Evolutionary conservation across 352 stramenopile genomes (phyloP), one percentile per base, ranked within the genome.

Genomic region (Globisporangium nagaii): DNA sequence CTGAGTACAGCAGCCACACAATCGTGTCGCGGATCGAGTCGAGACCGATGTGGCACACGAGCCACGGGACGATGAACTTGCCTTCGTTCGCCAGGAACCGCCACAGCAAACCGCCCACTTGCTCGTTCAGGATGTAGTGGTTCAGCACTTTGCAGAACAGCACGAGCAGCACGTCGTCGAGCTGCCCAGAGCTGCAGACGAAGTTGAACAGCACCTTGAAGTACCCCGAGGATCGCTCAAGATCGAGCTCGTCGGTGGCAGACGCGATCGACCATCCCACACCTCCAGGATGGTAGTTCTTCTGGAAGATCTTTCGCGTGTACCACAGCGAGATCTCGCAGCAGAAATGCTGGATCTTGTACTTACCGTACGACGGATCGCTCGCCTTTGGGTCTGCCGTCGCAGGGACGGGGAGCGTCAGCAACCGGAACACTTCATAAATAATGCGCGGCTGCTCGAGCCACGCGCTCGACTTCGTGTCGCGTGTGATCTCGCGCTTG

Each of bases 71-170:
- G 39, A 89, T 68, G 54, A 80, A 87, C 22, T 74, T 60, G 22
- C 79, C 83, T 60, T 94, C 81, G 13, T 73, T 58, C 13, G 76
- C 76, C 11, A 94, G 58, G 31, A 94, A 94, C 6, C 62, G 47
- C 58, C 84, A 74, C 36, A 94, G 70, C 24, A 88, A 65, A 44
- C 63, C 70, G 47, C 84, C 84, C 45, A 94, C 58, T 28, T 79
- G 78, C 49, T 87, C 68, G 22, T 76, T 79, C 48, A 90, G 58
- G 44, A 93, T 82, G n/a, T 84, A 88, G 45, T 87, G 76, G 53
- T 93, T 91, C 45, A 90, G 56, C 19, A 91, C 82, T 63, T 94
- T 92, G 71, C 84, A 94, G 56, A 94, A 94, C 11, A 94, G 64
- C 40, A 94, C 71, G 24, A 94, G 44, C 13, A 91, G 52, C 8